Percentiles rank a stretch among this genome's conserved stretches.
Evolutionary conservation across 768 basidiomycete genomes (phyloP).

Genomic region (Neoboletus subvelutipes): DNA sequence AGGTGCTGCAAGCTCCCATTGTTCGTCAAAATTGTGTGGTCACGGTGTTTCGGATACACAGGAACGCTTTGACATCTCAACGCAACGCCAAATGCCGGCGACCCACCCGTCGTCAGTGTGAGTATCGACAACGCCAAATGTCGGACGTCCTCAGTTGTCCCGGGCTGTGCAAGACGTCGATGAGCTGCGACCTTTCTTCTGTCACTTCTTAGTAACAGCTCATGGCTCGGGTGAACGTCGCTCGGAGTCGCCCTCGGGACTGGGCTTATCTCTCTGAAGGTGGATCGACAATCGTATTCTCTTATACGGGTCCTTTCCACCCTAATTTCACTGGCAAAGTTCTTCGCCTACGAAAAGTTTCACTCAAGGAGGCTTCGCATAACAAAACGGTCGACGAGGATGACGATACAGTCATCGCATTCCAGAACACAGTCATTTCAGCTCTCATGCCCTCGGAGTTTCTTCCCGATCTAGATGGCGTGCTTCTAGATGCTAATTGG

Average conservation of each 20-base stretch:
- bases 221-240: slow-evolving; percentile 20
- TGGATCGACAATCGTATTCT: slow-evolving; percentile 87
- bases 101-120: not conserved
- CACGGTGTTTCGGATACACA: not conserved
- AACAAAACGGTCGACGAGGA: slow-evolving; percentile 31
- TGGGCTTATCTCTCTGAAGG: slow-evolving; percentile 93
- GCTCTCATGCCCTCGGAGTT: slow-evolving; percentile 59
- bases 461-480: slow-evolving; percentile 57
- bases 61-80: slow-evolving; percentile 8
- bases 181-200: not conserved
- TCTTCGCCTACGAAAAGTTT: slow-evolving; percentile 72
- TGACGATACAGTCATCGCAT: slow-evolving; percentile 47
- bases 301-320: slow-evolving; percentile 61
- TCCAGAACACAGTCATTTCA: slow-evolving; percentile 63
- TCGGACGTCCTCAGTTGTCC: not conserved
- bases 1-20: slow-evolving; percentile 11
- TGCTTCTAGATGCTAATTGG: slow-evolving; percentile 54
- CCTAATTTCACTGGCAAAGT: slow-evolving; percentile 60
- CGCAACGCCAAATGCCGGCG: not conserved
- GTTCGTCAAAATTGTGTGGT: slow-evolving; percentile 17
- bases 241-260: slow-evolving; percentile 40
- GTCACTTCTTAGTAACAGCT: not conserved
- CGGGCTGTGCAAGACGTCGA: not conserved
- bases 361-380: slow-evolving; percentile 15
- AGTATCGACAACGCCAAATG: not conserved